Base-by-base conservation (phyloP, 2,329 filamentous ascomycete genomes). In the Aschersonia sp. region DNA sequence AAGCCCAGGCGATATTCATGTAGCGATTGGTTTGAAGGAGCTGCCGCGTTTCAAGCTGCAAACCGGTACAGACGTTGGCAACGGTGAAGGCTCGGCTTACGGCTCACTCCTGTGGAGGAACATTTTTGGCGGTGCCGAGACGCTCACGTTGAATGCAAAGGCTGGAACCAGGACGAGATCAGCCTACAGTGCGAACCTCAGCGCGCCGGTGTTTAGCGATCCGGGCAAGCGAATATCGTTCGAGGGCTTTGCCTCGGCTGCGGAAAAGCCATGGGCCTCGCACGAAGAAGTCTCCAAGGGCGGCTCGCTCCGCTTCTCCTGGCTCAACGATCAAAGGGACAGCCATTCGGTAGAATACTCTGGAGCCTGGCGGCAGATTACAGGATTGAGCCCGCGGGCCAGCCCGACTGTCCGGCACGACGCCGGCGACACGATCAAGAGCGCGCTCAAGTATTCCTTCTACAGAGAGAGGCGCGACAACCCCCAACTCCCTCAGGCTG, bases 51-150 rank as follows among this genome's bases (percentile, higher is more conserved):
- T 97, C 59, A 80, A 88, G 50, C 76, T 97, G 58, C 94, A 94
- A 69, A 95, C 89, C 0, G 92, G 92, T 50, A 97, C 92, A 7
- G 90, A 97, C 61, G 75, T 95, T 43, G 92, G 92, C 52, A 94
- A 94, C 59, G 81, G 87, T 29, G 92, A 98, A 65, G 92, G 90
- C 37, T 94, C 89, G 6, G 90, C 89, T 4, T 97, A 94, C 60
- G 83, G 86, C 54, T 90, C 92, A 55, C 74, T 88, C 43, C 74
- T 90, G 46, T 82, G 88, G 71, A 82, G 92, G 55, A 98, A 98
- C 66, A 76, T 98, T 50, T 87, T 98, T 61, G 92, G 92, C 46
- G 92, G 92, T 40, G 92, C 89, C 30, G 92, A 98, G 69, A 84
- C 84, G 48, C 68, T 98, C 52, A 87, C 86, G 46, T 70, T 94